A percentile compares a stretch with the other conserved stretches of the same genome.
Conservation (phyloP, 2,329 filamentous ascomycete genomes). For the Pseudogymnoascus sp. region DNA sequence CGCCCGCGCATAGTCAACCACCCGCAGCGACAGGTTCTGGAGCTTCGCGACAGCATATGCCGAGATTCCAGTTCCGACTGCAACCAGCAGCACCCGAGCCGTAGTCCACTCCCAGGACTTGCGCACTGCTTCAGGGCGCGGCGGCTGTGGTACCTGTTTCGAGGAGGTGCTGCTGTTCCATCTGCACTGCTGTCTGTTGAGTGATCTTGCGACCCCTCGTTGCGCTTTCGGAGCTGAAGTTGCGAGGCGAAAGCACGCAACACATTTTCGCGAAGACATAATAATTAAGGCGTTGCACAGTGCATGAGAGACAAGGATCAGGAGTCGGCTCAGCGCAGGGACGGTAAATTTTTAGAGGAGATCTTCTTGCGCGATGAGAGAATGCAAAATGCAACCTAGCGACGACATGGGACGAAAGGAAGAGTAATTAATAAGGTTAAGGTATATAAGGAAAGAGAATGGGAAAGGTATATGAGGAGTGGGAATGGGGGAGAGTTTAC, state of each 20-base stretch:
- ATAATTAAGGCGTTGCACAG: conserved; percentile 1
- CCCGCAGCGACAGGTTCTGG: conserved; percentile 1
- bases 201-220: neutral
- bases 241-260: conserved; percentile 7
- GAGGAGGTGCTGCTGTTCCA: neutral
- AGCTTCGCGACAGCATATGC: conserved; percentile 15
- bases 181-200: conserved; percentile 1
- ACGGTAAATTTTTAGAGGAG: neutral
- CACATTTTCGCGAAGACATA: conserved; percentile 5
- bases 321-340: neutral
- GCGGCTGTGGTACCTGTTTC: neutral
- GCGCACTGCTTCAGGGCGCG: neutral
- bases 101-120: conserved; percentile 20
- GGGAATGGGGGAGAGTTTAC: neutral
- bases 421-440: neutral
- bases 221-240: neutral
- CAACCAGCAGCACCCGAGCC: conserved; percentile 18
- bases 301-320: conserved; percentile 5
- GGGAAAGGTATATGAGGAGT: neutral
- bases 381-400: neutral
- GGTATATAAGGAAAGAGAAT: neutral
- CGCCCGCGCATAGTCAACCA: conserved; percentile 22
- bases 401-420: neutral
- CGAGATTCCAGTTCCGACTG: conserved; percentile 16
- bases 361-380: conserved; percentile 4